phyloP scores from a whole-genome alignment of 2,329 filamentous ascomycete genomes.

The Exophiala dermatitidis region DNA sequence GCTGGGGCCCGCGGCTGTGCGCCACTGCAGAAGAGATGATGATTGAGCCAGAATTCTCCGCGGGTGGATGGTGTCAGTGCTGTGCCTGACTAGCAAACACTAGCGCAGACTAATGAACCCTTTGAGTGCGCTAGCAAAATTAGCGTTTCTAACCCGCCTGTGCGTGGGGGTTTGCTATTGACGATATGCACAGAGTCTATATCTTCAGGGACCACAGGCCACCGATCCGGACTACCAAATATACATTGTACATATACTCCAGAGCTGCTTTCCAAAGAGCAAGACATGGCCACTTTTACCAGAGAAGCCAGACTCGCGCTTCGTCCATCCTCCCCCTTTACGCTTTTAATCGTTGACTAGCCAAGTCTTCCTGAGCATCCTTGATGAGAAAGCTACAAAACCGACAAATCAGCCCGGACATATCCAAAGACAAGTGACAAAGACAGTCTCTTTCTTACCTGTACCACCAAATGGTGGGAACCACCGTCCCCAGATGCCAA shows the following conservation, averaged over 20 bases:
- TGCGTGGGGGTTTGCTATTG: too few relatives aligned
- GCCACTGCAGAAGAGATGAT: not conserved
- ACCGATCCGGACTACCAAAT: too few relatives aligned
- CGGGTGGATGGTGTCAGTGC: not conserved
- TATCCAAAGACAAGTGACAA: not conserved
- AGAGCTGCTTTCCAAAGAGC: too few relatives aligned
- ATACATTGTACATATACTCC: too few relatives aligned
- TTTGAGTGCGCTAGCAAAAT: not conserved
- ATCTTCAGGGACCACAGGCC: too few relatives aligned
- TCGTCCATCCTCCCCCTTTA: slow-evolving; percentile 32
- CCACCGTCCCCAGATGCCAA: slow-evolving; percentile 92
- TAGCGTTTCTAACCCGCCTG: too few relatives aligned
- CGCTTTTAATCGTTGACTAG: slow-evolving; percentile 64
- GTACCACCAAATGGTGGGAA: slow-evolving; percentile 85
- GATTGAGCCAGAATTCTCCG: not conserved
- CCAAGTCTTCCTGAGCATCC: slow-evolving; percentile 76
- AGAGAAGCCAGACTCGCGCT: too few relatives aligned
- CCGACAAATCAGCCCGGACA: not conserved
- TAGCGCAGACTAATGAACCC: not conserved
- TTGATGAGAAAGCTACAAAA: slow-evolving; percentile 72
- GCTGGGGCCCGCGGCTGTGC: too few relatives aligned
- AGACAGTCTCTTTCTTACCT: slow-evolving; percentile 72
- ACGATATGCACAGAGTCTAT: too few relatives aligned
- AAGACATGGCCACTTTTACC: too few relatives aligned
- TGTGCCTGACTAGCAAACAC: not conserved